Conservation (phyloP, 345 rosid genomes). For the Eucalyptus marginata region DNA sequence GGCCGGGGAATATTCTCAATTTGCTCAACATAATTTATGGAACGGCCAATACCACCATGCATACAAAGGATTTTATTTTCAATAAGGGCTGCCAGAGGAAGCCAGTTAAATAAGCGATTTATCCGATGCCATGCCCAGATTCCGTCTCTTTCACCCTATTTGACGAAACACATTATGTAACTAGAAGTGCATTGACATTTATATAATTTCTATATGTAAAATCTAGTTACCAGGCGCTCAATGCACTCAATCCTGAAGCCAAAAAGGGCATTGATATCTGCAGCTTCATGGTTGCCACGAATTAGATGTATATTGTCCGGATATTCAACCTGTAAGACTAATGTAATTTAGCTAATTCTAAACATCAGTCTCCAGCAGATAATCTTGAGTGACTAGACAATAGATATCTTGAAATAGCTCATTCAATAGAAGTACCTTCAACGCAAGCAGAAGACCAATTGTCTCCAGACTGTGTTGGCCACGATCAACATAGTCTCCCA, state of each 20-base stretch:
- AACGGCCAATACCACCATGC: constrained; percentile 99
- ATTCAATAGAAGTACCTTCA: constrained; percentile 49
- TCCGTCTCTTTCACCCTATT: constrained; percentile 97
- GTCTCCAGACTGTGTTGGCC: constrained; percentile 99
- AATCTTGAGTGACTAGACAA: not conserved
- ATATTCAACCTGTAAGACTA: constrained; percentile 70
- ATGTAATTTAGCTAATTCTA: not conserved
- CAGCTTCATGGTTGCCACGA: constrained; percentile 99
- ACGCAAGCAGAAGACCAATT: constrained; percentile 81
- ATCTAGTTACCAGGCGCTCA: constrained; percentile 79
- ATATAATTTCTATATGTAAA: not conserved
- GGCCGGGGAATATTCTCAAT: constrained; percentile 96
- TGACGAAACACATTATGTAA: constrained; percentile 9
- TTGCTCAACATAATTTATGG: constrained; percentile 94
- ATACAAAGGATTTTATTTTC: constrained; percentile 97
- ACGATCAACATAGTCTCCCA: constrained; percentile 98
- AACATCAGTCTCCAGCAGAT: not conserved
- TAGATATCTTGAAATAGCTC: not conserved
- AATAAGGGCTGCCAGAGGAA: constrained; percentile 89
- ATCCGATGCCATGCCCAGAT: constrained; percentile 98
- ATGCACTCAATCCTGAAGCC: constrained; percentile 97
- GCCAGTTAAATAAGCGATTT: constrained; percentile 96
- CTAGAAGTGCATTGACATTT: not conserved
- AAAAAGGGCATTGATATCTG: constrained; percentile 98
- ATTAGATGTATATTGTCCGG: constrained; percentile 80